phyloP scores from a whole-genome alignment of 495 filamentous ascomycete genomes.

The Daldinia bambusicola region DNA sequence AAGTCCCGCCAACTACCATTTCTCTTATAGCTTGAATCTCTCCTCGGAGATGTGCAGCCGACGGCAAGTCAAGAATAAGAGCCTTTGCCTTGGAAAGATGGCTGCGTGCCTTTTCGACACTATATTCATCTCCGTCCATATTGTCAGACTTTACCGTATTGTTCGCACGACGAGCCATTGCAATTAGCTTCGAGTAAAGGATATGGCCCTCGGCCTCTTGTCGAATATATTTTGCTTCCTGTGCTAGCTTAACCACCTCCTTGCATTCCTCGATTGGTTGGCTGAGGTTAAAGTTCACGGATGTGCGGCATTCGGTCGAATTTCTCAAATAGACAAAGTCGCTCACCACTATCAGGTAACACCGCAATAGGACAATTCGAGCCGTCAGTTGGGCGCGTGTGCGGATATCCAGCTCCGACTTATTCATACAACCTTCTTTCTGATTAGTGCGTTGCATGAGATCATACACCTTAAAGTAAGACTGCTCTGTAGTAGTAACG shows the following conservation, averaged over 20 bases:
- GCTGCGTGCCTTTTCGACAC: neutral
- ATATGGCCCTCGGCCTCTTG: constrained; percentile 45
- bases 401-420: neutral
- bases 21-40: neutral
- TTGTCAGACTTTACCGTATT: neutral
- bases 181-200: constrained; percentile 23
- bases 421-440: neutral
- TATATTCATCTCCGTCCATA: neutral
- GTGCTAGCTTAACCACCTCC: constrained; percentile 32
- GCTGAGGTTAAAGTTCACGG: constrained; percentile 46
- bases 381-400: neutral
- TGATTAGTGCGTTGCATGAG: neutral
- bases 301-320: neutral
- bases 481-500: constrained; percentile 35
- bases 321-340: constrained; percentile 56
- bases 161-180: constrained; percentile 10
- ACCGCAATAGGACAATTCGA: constrained; percentile 56
- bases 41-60: neutral
- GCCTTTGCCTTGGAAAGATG: constrained; percentile 13
- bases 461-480: neutral
- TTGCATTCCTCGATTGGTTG: constrained; percentile 41
- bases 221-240: constrained; percentile 11
- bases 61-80: constrained; percentile 4
- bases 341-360: constrained; percentile 61
- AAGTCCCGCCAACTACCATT: constrained; percentile 7